phyloP scores from a whole-genome alignment of 352 stramenopile genomes.

The Globisporangium nagaii region DNA sequence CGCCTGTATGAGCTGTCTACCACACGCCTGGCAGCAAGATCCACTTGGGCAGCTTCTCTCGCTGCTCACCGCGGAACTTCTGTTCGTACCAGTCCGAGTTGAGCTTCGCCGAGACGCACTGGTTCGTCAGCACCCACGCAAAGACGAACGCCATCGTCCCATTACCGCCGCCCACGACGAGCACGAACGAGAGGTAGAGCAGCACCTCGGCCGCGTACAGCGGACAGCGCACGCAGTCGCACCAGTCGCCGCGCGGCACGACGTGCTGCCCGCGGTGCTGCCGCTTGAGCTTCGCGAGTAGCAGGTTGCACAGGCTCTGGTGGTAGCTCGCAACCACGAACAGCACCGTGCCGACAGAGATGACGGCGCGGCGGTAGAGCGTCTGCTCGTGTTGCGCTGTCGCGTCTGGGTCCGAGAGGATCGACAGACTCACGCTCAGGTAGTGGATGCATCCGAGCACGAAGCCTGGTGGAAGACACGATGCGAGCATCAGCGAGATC shows the following conservation, averaged over 20 bases:
- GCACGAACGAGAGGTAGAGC: constrained; percentile 47
- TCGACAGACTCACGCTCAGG: constrained; percentile 34
- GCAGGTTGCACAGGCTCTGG: constrained; percentile 51
- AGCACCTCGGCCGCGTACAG: constrained; percentile 63
- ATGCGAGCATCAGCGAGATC: background rate
- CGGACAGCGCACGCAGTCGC: constrained; percentile 51
- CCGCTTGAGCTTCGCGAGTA: constrained; percentile 53
- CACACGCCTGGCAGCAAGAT: constrained; percentile 25
- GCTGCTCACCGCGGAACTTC: constrained; percentile 44
- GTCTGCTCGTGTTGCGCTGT: constrained; percentile 16
- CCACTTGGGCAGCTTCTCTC: constrained; percentile 27
- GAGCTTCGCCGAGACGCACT: constrained; percentile 46
- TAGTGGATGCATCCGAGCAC: constrained; percentile 61
- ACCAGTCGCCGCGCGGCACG: constrained; percentile 58
- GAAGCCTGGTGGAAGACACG: constrained; percentile 22
- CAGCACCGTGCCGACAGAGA: constrained; percentile 21
- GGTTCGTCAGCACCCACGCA: constrained; percentile 59
- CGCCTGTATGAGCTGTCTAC: constrained; percentile 7
- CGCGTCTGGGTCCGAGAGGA: constrained; percentile 35
- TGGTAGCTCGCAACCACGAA: constrained; percentile 53
- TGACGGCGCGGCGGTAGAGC: constrained; percentile 8
- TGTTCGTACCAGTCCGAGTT: constrained; percentile 46
- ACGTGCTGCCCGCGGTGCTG: constrained; percentile 42
- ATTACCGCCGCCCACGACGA: constrained; percentile 32
- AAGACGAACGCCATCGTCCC: constrained; percentile 40